Base-by-base conservation (phyloP, 805 yeast genomes). In the Candida maesae region DNA sequence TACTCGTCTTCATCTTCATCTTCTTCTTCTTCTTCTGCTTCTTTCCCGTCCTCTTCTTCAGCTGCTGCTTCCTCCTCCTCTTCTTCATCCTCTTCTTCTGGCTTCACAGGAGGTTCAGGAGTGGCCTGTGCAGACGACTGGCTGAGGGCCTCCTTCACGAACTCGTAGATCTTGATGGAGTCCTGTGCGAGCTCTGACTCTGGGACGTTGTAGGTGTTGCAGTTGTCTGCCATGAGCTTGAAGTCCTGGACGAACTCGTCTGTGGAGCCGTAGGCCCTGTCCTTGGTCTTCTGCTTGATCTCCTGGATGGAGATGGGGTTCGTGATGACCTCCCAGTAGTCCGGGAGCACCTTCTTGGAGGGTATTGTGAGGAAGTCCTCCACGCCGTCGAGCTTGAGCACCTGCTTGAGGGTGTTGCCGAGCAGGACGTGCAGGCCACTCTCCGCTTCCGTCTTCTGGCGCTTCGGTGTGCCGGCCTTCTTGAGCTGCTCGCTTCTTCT, bases 231-330 rank as follows among this genome's bases (percentile, higher is more conserved):
- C 80, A 89, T 74, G 45, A 77, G 63, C 50, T 76, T 71, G 49
- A 89, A 71, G 55, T 86, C 96, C 61, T 68, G 28, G 73, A 51
- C 41, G 50, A 85, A 68, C 49, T 71, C 74, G 30, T 64, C 32
- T 35, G 52, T 18, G 52, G 67, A 42, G 37, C 51, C 12, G 45
- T 71, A 70, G 9, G 61, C 27, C 24, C n/a, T 8, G 20, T 23
- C 52, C 10, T 64, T 61, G 33, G 76, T 55, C 42, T 74, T 76
- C 44, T 61, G 64, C 44, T 71, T 71, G 44, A 87, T 79, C 60
- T 84, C 91, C 41, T 75, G 70, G 11, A 87, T 59, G 0, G 95
- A 81, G 3, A 84, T 76, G 2, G 95, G 95, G 17, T 64, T 64
- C 39, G 67, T 63, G 39, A 85, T 79, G 33, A 86, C 78, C 40